Conservation (phyloP, 2,329 filamentous ascomycete species). For the Neonectria coccinea region DNA sequence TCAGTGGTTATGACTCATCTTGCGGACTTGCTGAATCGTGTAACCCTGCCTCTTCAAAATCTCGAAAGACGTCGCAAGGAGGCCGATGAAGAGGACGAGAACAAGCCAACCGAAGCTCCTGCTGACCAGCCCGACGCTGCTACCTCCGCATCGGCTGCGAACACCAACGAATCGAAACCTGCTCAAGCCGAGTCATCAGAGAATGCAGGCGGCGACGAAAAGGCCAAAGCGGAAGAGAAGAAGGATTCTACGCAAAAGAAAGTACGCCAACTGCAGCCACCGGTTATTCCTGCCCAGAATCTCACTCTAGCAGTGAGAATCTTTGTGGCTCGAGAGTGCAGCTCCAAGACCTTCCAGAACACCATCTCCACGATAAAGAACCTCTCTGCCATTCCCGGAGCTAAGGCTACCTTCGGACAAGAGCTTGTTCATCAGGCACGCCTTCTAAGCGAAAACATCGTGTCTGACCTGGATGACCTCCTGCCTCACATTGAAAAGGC, state of each 20-base stretch:
- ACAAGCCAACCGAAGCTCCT: slow-evolving; percentile 39
- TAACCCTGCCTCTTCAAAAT: slow-evolving; percentile 86
- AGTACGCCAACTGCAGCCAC: slow-evolving; percentile 76
- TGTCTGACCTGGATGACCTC: slow-evolving; percentile 85
- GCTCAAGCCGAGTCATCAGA: slow-evolving; percentile 43
- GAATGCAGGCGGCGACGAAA: slow-evolving; percentile 44
- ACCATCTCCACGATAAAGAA: slow-evolving; percentile 99
- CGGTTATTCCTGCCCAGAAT: slow-evolving; percentile 88
- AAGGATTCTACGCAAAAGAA: slow-evolving; percentile 60
- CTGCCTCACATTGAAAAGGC: slow-evolving; percentile 88
- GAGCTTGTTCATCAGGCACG: slow-evolving; percentile 92
- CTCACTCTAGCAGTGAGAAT: slow-evolving; percentile 96
- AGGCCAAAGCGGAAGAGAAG: slow-evolving; percentile 51
- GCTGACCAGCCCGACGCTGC: slow-evolving; percentile 38
- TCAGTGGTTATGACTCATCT: slow-evolving; percentile 96
- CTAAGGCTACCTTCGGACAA: slow-evolving; percentile 90
- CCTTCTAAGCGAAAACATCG: slow-evolving; percentile 83
- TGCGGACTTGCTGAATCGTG: slow-evolving; percentile 85
- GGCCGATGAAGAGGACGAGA: slow-evolving; percentile 64
- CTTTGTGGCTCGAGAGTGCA: slow-evolving; percentile 94
- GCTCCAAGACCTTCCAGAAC: slow-evolving; percentile 97
- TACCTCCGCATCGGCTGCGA: slow-evolving; percentile 50
- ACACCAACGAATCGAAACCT: slow-evolving; percentile 34
- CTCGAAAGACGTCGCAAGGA: slow-evolving; percentile 88
- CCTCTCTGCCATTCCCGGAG: slow-evolving; percentile 89